phyloP scores from a whole-genome alignment of 306 rosid genomes.

The Trichosanthes truncata region DNA sequence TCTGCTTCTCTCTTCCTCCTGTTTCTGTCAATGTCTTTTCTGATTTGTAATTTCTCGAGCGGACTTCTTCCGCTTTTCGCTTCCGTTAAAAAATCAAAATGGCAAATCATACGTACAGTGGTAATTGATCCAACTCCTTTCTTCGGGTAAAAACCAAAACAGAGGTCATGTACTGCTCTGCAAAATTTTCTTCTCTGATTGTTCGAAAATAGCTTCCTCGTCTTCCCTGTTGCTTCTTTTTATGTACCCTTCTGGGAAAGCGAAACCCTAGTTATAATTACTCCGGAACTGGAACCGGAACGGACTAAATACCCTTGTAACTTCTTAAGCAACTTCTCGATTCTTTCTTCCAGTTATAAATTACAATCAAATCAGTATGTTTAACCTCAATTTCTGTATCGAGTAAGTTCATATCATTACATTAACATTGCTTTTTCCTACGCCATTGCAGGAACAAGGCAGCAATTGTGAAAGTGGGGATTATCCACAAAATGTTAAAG shows the following conservation, averaged over 20 bases:
- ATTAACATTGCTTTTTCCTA: neutral
- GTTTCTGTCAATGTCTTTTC: neutral
- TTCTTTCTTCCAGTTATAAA: neutral
- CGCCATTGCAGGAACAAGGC: slow-evolving; percentile 62
- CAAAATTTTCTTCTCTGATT: neutral
- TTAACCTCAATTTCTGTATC: neutral
- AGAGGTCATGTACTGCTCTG: neutral
- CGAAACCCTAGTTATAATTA: neutral
- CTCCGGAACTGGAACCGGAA: neutral
- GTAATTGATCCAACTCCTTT: neutral
- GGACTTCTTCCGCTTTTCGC: neutral
- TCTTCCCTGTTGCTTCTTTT: neutral
- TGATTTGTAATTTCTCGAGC: neutral
- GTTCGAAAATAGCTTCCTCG: neutral
- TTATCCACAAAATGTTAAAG: slow-evolving; percentile 82
- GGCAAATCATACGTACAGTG: neutral
- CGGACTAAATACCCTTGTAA: neutral
- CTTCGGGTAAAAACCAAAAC: neutral
- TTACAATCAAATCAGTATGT: neutral
- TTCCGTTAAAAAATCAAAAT: neutral
- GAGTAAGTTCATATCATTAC: neutral
- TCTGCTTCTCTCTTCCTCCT: neutral
- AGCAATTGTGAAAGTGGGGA: slow-evolving; percentile 84
- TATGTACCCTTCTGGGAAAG: no score
- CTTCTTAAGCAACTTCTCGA: neutral